phyloP scores from a whole-genome alignment of 768 basidiomycete species.

The Mycena chlorophos region DNA sequence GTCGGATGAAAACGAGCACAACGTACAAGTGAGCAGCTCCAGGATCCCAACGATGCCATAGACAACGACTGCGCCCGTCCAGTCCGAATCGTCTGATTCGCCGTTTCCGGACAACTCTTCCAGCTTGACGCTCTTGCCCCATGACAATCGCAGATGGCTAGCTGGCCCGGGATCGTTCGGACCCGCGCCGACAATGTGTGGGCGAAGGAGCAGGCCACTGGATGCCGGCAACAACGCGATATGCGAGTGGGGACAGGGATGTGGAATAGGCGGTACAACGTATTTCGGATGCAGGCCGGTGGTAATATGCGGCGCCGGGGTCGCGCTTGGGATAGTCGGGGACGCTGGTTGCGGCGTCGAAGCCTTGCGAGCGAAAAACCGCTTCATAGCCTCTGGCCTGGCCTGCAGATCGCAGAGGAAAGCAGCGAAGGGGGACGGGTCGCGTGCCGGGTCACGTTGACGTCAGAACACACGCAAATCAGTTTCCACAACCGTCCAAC shows the following conservation, averaged over 20 bases:
- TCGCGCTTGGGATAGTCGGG: constrained; percentile 11
- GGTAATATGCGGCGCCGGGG: constrained; percentile 21
- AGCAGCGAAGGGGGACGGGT: not conserved
- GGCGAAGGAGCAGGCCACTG: constrained; percentile 68
- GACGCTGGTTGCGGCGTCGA: constrained; percentile 30
- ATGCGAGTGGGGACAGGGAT: constrained; percentile 70
- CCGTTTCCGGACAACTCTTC: constrained; percentile 46
- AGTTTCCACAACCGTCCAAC: no score
- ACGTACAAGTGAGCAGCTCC: constrained; percentile 69
- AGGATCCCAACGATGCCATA: constrained; percentile 79
- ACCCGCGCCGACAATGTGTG: constrained; percentile 40
- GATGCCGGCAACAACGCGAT: constrained; percentile 61
- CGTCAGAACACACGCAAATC: not conserved
- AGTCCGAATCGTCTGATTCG: constrained; percentile 43
- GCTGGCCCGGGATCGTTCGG: constrained; percentile 26
- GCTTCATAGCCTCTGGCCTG: no score
- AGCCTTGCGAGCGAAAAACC: constrained; percentile 37
- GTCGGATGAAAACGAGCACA: not conserved
- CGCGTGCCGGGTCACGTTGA: not conserved
- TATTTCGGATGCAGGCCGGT: constrained; percentile 61
- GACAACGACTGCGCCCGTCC: constrained; percentile 58
- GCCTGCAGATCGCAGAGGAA: no score
- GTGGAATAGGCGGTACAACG: constrained; percentile 67
- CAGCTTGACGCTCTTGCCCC: constrained; percentile 58
- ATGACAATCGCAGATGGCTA: constrained; percentile 52